Percentiles rank a stretch among this genome's conserved stretches.
phyloP scores from a whole-genome alignment of 2,329 filamentous ascomycete genomes.

The Pseudocercospora crystallina region DNA sequence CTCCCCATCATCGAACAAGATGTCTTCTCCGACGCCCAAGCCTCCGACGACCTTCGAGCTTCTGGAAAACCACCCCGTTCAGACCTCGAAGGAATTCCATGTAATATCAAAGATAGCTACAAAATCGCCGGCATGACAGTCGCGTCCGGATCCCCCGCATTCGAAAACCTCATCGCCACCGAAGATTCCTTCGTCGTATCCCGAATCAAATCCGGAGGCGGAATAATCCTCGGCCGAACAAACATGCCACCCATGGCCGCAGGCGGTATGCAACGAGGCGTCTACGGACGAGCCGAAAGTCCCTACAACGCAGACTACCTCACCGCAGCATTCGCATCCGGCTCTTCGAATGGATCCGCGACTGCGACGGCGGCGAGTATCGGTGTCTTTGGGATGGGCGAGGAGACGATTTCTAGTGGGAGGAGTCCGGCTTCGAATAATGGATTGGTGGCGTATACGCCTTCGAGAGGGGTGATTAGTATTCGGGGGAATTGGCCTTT shows the following conservation, averaged over 20 bases:
- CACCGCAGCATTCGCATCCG: conserved; percentile 54
- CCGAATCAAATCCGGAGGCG: conserved; percentile 48
- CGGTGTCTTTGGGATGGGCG: conserved; percentile 52
- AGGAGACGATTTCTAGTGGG: conserved; percentile 56
- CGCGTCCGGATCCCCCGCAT: conserved; percentile 55
- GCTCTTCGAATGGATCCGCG: conserved; percentile 57
- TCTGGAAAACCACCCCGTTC: conserved; percentile 33
- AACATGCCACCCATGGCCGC: conserved; percentile 61
- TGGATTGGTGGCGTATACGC: conserved; percentile 54
- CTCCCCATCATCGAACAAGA: conserved; percentile 47
- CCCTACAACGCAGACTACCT: conserved; percentile 55
- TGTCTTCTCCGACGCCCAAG: conserved; percentile 46
- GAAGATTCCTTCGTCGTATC: conserved; percentile 53
- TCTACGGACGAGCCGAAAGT: conserved; percentile 56
- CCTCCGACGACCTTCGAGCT: conserved; percentile 46
- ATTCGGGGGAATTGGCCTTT: conserved; percentile 51
- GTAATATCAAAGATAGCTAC: conserved; percentile 57
- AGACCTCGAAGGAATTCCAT: conserved; percentile 55
- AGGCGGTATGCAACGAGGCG: conserved; percentile 57
- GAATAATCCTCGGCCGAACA: conserved; percentile 53
- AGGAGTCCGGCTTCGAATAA: conserved; percentile 57
- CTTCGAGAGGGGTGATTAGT: conserved; percentile 52
- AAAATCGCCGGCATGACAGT: conserved; percentile 53
- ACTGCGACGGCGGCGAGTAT: conserved; percentile 50
- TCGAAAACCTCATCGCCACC: conserved; percentile 48